Evolutionary conservation across 75 land plant species (phyloP).

Genomic region (Selaginella moellendorffii): DNA sequence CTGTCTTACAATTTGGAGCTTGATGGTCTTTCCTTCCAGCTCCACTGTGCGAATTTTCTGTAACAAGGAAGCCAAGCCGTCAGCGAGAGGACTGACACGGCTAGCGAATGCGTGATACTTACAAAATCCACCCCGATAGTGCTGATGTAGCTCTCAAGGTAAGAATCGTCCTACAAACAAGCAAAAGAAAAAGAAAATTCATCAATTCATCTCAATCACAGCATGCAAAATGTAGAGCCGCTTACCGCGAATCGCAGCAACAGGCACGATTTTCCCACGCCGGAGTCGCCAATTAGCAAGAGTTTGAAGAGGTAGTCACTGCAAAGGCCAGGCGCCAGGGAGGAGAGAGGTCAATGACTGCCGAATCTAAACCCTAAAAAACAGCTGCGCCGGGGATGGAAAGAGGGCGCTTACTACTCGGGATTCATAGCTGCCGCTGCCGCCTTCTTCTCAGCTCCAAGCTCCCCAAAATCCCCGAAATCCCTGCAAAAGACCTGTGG

Average conservation of each 20-base stretch:
- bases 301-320: constrained; percentile 73
- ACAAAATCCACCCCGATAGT: constrained; percentile 81
- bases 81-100: not conserved
- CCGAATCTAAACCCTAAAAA: no score
- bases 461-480: no score
- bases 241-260: constrained; percentile 56
- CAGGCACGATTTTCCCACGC: constrained; percentile 61
- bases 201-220: not conserved
- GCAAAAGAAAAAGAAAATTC: no score
- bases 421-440: not conserved
- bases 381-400: no score
- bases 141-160: constrained; percentile 74
- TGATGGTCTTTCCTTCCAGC: constrained; percentile 84
- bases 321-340: constrained; percentile 16
- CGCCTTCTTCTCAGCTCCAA: not conserved
- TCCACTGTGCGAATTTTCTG: constrained; percentile 78
- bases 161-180: constrained; percentile 53
- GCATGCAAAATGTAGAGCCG: not conserved
- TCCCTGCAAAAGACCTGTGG: not conserved
- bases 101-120: constrained; percentile 16
- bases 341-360: no score
- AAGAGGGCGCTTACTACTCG: not conserved
- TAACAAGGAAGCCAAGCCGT: constrained; percentile 4
- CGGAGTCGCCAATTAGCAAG: constrained; percentile 62
- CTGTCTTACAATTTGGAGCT: constrained; percentile 90